Evolutionary conservation across 768 basidiomycete genomes (phyloP), one percentile per base, ranked within the genome.

Genomic region (Tylopilus subfusipes): DNA sequence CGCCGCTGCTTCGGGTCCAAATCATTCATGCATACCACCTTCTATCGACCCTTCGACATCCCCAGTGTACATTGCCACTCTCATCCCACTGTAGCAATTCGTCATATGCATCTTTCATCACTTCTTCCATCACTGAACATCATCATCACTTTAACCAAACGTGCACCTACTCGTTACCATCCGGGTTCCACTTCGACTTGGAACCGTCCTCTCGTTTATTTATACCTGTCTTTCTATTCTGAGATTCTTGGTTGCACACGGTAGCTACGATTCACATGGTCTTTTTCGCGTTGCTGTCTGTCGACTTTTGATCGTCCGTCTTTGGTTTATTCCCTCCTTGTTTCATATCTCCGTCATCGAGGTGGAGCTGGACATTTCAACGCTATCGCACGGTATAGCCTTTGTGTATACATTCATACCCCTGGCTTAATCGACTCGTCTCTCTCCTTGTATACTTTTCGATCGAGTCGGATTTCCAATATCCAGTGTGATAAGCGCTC

Each of bases 11-110:
- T 47, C 30, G 46, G 27, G 24, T 42, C 39, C 24, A 16, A 42
- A 51, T 48, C 56, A 33, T 57, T 42, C 48, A 62, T 67, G 67
- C 69, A 58, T 59, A 50, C 59, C 57, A 50, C 34, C 53, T 51
- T n/a, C 27, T 39, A 24, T 56, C 47, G 31, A 40, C 34, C 44
- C 52, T 56, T 52, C 42, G 31, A 33, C 50, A 57, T 54, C 59
- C 25, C 21, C 68, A 68, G 53, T 70, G 70, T 70, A 72, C 36
- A 70, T 70, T 61, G 59, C 52, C 58, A 55, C 49, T 50, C 60
- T 49, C 60, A 68, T 57, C 59, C 24, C 55, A 70, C 54, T 70
- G 68, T 70, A 70, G 57, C 68, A 50, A 59, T 56, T 58, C 49
- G 24, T 54, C 68, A 60, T 46, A 70, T 54, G 62, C 70, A 70